Conservation (phyloP, 495 filamentous ascomycete genomes). For the Amorphotheca resinae region DNA sequence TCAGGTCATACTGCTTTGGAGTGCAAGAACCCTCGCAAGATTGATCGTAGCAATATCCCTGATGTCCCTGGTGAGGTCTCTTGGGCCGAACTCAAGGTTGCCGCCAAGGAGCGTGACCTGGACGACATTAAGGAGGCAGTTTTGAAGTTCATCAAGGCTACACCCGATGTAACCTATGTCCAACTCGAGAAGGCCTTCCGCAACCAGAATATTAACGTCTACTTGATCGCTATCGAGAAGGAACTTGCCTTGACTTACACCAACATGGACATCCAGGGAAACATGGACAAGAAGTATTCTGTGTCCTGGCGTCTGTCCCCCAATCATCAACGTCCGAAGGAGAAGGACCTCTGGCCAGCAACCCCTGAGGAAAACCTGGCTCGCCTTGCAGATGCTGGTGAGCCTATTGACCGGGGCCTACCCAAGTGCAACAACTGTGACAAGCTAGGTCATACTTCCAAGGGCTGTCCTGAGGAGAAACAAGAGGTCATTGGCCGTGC, state of each 20-base stretch:
- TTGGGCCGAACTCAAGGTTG: slow-evolving; percentile 54
- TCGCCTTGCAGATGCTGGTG: slow-evolving; percentile 61
- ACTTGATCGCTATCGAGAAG: slow-evolving; percentile 67
- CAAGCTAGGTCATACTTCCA: slow-evolving; percentile 61
- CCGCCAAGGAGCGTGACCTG: slow-evolving; percentile 51
- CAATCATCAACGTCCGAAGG: slow-evolving; percentile 51
- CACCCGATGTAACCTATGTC: slow-evolving; percentile 48
- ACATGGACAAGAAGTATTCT: slow-evolving; percentile 59
- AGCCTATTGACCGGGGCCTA: slow-evolving; percentile 42
- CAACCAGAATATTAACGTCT: slow-evolving; percentile 43
- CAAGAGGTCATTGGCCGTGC: slow-evolving; percentile 31
- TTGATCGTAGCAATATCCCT: slow-evolving; percentile 48
- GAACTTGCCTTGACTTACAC: slow-evolving; percentile 48
- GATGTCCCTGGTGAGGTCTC: slow-evolving; percentile 51
- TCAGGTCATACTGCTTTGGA: slow-evolving; percentile 51
- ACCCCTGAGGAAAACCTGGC: slow-evolving; percentile 55
- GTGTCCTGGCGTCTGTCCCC: slow-evolving; percentile 54
- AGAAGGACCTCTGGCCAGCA: slow-evolving; percentile 48
- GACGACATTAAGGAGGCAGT: slow-evolving; percentile 58
- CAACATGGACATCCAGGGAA: slow-evolving; percentile 65
- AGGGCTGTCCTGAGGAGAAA: slow-evolving; percentile 48
- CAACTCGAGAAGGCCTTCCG: slow-evolving; percentile 70
- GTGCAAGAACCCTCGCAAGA: slow-evolving; percentile 58
- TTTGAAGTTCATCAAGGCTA: slow-evolving; percentile 67
- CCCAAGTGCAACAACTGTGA: slow-evolving; percentile 22